Percentiles rank a stretch among this genome's conserved stretches.
phyloP scores from a whole-genome alignment of 2,329 filamentous ascomycete genomes.

The Microcyclospora tardicrescens region DNA sequence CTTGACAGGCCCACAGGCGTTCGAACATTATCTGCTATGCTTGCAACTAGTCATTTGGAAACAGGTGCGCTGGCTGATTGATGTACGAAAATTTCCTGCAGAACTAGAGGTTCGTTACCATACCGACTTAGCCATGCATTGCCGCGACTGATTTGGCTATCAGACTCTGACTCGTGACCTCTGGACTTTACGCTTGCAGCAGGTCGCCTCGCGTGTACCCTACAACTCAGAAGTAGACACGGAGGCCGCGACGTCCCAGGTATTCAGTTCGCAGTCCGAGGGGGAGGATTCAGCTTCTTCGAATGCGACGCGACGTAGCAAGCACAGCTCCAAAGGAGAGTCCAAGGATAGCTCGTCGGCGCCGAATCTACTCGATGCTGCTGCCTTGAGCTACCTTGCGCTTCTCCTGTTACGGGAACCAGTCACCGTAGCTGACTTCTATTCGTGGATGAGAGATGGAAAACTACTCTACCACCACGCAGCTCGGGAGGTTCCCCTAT shows the following conservation, averaged over 20 bases:
- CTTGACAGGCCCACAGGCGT: constrained; percentile 52
- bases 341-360: constrained; percentile 36
- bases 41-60: constrained; percentile 75
- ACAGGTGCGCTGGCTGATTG: constrained; percentile 63
- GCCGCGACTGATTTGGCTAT: constrained; percentile 1
- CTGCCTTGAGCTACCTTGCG: constrained; percentile 70
- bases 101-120: constrained; percentile 53
- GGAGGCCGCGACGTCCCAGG: constrained; percentile 30
- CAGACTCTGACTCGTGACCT: constrained; percentile 57
- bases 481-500: constrained; percentile 42
- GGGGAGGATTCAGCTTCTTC: constrained; percentile 25
- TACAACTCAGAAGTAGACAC: constrained; percentile 23
- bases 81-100: constrained; percentile 49
- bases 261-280: constrained; percentile 48
- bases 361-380: constrained; percentile 59
- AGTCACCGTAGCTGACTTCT: constrained; percentile 60
- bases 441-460: constrained; percentile 51
- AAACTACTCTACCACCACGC: constrained; percentile 61
- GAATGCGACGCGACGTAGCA: constrained; percentile 5
- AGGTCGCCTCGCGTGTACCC: constrained; percentile 22
- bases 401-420: constrained; percentile 63
- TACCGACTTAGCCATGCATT: background rate
- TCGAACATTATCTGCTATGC: constrained; percentile 68
- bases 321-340: constrained; percentile 24
- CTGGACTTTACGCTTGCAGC: constrained; percentile 62